Percentiles rank a stretch among this genome's conserved stretches.
Conservation (phyloP, 495 filamentous ascomycete genomes). For the Penicillium arizonense region DNA sequence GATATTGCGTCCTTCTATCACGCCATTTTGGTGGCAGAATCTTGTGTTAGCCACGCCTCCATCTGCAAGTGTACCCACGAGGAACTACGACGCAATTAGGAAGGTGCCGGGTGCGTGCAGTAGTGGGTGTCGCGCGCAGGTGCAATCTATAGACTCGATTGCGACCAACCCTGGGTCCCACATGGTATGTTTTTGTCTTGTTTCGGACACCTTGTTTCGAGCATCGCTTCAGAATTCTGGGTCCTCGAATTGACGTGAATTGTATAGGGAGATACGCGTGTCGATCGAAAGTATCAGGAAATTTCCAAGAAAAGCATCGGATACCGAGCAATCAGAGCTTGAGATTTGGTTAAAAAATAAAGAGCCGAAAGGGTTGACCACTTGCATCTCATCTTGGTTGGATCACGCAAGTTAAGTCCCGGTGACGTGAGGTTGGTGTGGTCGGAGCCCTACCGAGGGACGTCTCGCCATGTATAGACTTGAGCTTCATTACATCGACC, state of each 20-base stretch:
- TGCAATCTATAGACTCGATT: constrained; percentile 1
- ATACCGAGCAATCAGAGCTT: background rate
- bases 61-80: background rate
- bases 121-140: background rate
- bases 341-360: background rate
- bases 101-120: background rate
- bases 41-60: background rate
- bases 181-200: background rate
- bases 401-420: constrained; percentile 23
- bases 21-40: constrained; percentile 18
- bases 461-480: too few species aligned
- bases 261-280: background rate
- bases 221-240: background rate
- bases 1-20: constrained; percentile 13
- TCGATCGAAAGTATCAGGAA: background rate
- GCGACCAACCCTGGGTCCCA: background rate
- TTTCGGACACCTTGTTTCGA: background rate
- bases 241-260: background rate
- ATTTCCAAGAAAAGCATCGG: background rate
- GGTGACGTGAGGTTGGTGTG: constrained; percentile 23
- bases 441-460: background rate
- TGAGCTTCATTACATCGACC: too few species aligned
- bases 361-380: background rate
- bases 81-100: background rate
- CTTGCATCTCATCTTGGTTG: constrained; percentile 6